Evolutionary conservation across 192 early-diverging fungal species (phyloP), one percentile per base, ranked within the genome.

Genomic region (Spizellomyces sp.): DNA sequence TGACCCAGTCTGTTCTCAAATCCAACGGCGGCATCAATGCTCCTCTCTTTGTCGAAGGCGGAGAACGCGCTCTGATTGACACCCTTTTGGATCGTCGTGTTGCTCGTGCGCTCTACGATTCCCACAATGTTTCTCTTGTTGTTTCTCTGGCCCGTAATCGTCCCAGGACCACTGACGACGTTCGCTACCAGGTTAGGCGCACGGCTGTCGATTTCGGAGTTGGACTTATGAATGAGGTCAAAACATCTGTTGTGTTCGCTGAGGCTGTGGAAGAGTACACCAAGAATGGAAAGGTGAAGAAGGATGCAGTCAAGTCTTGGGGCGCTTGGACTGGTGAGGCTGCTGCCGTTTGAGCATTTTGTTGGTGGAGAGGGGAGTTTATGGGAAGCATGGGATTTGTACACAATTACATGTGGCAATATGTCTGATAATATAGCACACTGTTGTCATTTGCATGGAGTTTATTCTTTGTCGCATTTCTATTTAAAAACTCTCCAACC

Each of bases 171-270:
- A 41, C 58, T n/a, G 68, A 70, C 7, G 80, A 84, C 45, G 22
- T 69, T 7, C 67, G 73, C 42, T 86, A 86, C 71, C 48, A 67
- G 41, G 63, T 88, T 45, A 64, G 86, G 42, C 79, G 81, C 41
- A 69, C 76, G 7, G 70, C 82, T 1, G 83, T 88, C 9, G 82
- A 84, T 58, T 66, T 88, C 54, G 84, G 84, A 44, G 67, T 88
- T 44, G 84, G 81, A n/a, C 57, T 84, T 44, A 61, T 88, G 62
- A 88, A 88, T 66, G 84, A 88, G 58, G 46, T 64, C 50, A 84
- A 83, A 56, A 75, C 62, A 3, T 80, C 81, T 2, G 58, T 78
- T 17, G 69, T 84, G 55, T 71, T 86, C 69, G 84, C 75, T n/a
- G 79, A 87, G 48, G 80, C 82, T 19, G 47, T 87, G 46, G 70